Evolutionary conservation across 805 yeast genomes (phyloP), one percentile per base, ranked within the genome.

Genomic region (Sugiyamaella lignohabitans): DNA sequence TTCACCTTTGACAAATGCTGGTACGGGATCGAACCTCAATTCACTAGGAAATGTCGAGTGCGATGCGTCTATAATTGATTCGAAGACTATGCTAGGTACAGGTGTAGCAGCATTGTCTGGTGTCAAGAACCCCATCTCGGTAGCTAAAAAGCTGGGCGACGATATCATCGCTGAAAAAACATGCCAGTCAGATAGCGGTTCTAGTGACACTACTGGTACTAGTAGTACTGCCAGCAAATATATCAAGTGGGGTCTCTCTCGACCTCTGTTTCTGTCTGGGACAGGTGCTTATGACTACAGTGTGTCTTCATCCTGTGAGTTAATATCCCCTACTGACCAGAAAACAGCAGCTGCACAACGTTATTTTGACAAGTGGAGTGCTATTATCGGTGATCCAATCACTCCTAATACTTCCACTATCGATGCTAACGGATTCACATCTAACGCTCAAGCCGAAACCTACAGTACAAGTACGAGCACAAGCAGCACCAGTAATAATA

Each of bases 21-120:
- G 73, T 2, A 39, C 43, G 4, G 71, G 72, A n/a, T 65, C 72
- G 11, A 67, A 68, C 38, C 52, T 67, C 36, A 66, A 60, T 21
- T 34, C 23, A 2, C 44, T 44, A 8, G 71, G 70, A 2, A 40
- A 43, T 2, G 64, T 69, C 5, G 72, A 68, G 42, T 65, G 71
- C 44, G 74, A 70, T 53, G 74, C 74, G n/a, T 53, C 63, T 0
- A 46, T 70, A 2, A 58, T 66, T 50, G 42, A 49, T 35, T 40
- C 57, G 2, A 35, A 38, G 6, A 11, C 37, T 24, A 19, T 42
- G 20, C 46, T 54, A 3, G 56, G 56, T 2, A 64, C 67, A 1
- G 58, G 63, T 2, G 70, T 68, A 2, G 67, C 68, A 1, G 57
- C 66, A 4, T 49, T 60, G 2, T 42, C 53, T 0, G 60, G 55